Percentiles rank a stretch among this genome's conserved stretches.
Evolutionary conservation across 768 basidiomycete species (phyloP).

Genomic region (Lactarius quietus): DNA sequence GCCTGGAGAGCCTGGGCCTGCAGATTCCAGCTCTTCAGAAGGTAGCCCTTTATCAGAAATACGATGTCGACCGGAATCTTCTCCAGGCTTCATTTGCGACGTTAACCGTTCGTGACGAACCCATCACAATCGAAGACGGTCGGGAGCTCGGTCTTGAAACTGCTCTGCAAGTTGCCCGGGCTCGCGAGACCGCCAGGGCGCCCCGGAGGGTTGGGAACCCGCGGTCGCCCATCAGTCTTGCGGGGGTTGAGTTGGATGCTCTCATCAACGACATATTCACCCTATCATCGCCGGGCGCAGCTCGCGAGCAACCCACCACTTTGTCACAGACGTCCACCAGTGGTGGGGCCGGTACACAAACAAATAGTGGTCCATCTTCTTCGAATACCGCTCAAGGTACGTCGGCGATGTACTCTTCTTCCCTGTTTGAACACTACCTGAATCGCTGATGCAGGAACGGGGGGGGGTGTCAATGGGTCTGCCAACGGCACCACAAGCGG

Average conservation of each 20-base stretch:
- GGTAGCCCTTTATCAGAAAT: slow-evolving; percentile 52
- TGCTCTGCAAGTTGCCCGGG: slow-evolving; percentile 46
- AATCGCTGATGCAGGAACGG: slow-evolving; percentile 5
- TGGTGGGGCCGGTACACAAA: background rate
- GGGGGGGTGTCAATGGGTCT: background rate
- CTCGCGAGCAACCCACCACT: background rate
- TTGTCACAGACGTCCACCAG: background rate
- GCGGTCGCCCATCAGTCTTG: slow-evolving; percentile 3
- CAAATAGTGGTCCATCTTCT: background rate
- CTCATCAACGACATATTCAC: slow-evolving; percentile 19
- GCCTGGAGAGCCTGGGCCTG: slow-evolving; percentile 45
- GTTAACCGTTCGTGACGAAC: slow-evolving; percentile 49
- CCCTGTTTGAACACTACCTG: slow-evolving; percentile 2
- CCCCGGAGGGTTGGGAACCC: slow-evolving; percentile 9
- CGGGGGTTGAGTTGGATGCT: slow-evolving; percentile 2
- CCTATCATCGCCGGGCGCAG: background rate
- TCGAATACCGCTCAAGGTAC: slow-evolving; percentile 13
- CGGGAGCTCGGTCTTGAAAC: slow-evolving; percentile 53
- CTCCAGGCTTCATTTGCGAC: slow-evolving; percentile 50
- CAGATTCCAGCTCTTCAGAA: slow-evolving; percentile 47
- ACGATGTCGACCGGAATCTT: slow-evolving; percentile 45
- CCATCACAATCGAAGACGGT: slow-evolving; percentile 53
- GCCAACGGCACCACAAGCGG: slow-evolving; percentile 6
- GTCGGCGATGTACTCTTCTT: slow-evolving; percentile 1
- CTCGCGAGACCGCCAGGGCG: slow-evolving; percentile 42